These are phyloP conservation scores for Pichia deserticola DNA, from an alignment of 805 yeast species.

Conservation along the genomic window DNA sequence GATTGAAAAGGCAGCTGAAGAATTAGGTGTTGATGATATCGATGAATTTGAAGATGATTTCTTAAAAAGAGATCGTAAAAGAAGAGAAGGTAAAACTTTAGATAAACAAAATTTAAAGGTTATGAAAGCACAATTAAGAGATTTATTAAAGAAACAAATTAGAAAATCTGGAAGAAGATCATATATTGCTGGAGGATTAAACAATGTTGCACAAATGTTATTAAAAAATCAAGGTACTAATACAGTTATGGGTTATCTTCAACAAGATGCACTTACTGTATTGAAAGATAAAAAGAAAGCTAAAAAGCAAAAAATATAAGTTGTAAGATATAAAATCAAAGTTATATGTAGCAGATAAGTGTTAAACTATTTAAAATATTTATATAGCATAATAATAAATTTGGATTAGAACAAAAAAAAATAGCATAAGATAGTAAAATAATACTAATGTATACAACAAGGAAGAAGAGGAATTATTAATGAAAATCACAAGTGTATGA, in stretches of 20 bases:
- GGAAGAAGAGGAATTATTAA: too few relatives aligned
- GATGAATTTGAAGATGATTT: conserved; percentile 64
- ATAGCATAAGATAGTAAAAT: too few relatives aligned
- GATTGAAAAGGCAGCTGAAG: conserved; percentile 89
- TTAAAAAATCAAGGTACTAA: conserved; percentile 49
- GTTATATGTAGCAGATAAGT: too few relatives aligned
- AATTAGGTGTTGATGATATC: conserved; percentile 71
- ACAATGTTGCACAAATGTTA: conserved; percentile 71
- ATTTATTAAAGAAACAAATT: conserved; percentile 44
- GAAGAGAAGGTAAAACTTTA: conserved; percentile 45
- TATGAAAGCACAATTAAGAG: conserved; percentile 45
- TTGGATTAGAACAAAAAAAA: too few relatives aligned
- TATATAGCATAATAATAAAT: too few relatives aligned
- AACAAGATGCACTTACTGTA: conserved; percentile 60
- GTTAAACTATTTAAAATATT: too few relatives aligned
- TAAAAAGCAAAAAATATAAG: conserved; percentile 7
- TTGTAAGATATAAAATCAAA: too few relatives aligned
- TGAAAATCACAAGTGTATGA: too few relatives aligned
- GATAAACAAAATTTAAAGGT: conserved; percentile 41
- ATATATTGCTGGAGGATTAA: conserved; percentile 72
- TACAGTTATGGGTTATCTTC: conserved; percentile 68
- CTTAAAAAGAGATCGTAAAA: conserved; percentile 53
- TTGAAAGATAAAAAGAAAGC: conserved; percentile 30
- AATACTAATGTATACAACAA: too few relatives aligned
- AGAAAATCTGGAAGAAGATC: conserved; percentile 60